These are phyloP conservation scores for Phytophthora cajani DNA, from an alignment of 352 stramenopile species.

Conservation along the genomic window DNA sequence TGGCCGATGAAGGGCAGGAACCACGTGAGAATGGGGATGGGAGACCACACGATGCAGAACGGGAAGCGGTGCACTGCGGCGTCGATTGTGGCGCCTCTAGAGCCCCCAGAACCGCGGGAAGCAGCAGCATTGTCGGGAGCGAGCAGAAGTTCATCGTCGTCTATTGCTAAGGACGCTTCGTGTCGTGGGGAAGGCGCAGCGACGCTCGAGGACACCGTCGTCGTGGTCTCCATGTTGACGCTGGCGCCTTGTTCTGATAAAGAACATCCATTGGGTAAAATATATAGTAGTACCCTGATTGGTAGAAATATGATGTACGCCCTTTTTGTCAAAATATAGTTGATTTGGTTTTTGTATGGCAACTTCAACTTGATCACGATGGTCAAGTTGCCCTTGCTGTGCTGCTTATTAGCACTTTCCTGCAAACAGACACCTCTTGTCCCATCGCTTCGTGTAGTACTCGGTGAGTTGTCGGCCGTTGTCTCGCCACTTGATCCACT, in stretches of 20 bases:
- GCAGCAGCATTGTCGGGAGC: conserved; percentile 6
- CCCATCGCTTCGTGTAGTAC: background rate
- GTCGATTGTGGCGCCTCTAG: conserved; percentile 31
- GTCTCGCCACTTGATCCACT: background rate
- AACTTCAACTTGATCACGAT: conserved; percentile 15
- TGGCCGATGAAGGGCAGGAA: conserved; percentile 97
- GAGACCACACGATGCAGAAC: conserved; percentile 94
- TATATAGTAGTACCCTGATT: background rate
- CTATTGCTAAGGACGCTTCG: conserved; percentile 3
- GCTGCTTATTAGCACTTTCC: conserved; percentile 31
- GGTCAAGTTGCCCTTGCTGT: conserved; percentile 35
- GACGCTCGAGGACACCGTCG: conserved; percentile 8
- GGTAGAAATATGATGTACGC: background rate
- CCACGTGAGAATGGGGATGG: conserved; percentile 91
- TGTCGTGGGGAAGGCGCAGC: conserved; percentile 5
- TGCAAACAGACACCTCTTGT: background rate
- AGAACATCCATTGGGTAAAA: background rate
- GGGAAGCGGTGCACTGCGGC: conserved; percentile 70
- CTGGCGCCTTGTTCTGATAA: background rate
- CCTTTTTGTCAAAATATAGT: background rate
- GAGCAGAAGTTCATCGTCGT: conserved; percentile 28
- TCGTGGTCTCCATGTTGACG: conserved; percentile 12
- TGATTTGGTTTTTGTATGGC: background rate
- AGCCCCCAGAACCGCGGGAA: conserved; percentile 7
- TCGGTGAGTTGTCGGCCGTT: background rate